Evolutionary conservation across 2,329 filamentous ascomycete species (phyloP).

Genomic region (Cercospora janseana): DNA sequence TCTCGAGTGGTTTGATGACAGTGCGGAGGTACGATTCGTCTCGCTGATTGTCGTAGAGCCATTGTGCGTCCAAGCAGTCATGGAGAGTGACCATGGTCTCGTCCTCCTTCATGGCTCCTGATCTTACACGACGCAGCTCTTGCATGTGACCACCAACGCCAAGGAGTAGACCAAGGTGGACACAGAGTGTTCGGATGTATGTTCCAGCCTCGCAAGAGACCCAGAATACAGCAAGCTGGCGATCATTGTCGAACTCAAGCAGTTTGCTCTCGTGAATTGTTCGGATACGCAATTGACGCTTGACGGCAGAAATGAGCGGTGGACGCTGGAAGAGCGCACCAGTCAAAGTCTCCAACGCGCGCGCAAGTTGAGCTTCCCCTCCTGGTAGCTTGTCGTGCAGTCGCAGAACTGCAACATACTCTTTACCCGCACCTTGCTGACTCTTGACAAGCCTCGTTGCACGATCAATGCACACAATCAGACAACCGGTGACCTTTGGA

Average conservation of each 20-base stretch:
- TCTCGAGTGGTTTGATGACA: slow-evolving; percentile 91
- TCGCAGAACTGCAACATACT: slow-evolving; percentile 94
- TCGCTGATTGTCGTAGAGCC: slow-evolving; percentile 90
- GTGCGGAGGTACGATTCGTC: slow-evolving; percentile 89
- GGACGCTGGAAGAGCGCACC: slow-evolving; percentile 97
- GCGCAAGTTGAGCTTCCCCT: slow-evolving; percentile 86
- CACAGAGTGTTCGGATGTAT: slow-evolving; percentile 97
- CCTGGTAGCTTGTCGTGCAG: slow-evolving; percentile 94
- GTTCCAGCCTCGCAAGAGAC: slow-evolving; percentile 98
- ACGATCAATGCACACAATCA: slow-evolving; percentile 94
- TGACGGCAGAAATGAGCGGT: slow-evolving; percentile 95
- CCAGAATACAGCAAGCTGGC: slow-evolving; percentile 97
- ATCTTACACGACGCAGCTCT: slow-evolving; percentile 89
- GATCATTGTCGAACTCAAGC: slow-evolving; percentile 94
- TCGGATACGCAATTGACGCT: slow-evolving; percentile 96
- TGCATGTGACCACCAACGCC: slow-evolving; percentile 97
- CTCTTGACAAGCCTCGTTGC: slow-evolving; percentile 97
- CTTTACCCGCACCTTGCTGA: slow-evolving; percentile 97
- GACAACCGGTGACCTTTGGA: slow-evolving; percentile 93
- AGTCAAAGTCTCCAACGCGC: slow-evolving; percentile 91
- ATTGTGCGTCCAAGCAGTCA: slow-evolving; percentile 93
- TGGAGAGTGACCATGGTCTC: slow-evolving; percentile 89
- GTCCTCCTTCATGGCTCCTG: slow-evolving; percentile 90
- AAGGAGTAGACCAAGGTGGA: slow-evolving; percentile 75
- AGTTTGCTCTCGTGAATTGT: slow-evolving; percentile 97